Evolutionary conservation across 2,329 filamentous ascomycete species (phyloP), one percentile per base, ranked within the genome.

Genomic region (Aspergillus pseudoterreus): DNA sequence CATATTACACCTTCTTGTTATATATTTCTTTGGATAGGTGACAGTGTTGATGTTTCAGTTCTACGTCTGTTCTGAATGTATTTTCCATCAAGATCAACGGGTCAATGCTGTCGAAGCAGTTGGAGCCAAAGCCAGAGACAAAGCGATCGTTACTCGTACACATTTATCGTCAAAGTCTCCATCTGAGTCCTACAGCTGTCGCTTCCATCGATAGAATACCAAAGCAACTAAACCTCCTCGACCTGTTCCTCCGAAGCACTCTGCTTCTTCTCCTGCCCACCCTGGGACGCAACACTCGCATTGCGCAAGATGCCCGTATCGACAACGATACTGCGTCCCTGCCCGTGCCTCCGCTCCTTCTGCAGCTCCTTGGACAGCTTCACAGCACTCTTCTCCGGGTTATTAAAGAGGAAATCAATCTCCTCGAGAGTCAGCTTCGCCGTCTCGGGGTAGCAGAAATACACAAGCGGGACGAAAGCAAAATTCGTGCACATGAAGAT

Each of bases 381-480:
- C 17, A 42, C 39, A 6, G 39, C 15, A 22, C 39, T 42, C 39
- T 42, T 42, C 6, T 42, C 39, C 5, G n/a, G 17, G 19, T 44
- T 22, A 19, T 55, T 58, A 42, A 74, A 75, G 12, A 75, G 62
- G 56, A 69, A 68, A 52, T 76, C 74, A 22, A 75, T 70, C 46
- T 75, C 73, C 54, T 76, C 72, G 4, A 76, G 63, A 1, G 69
- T 70, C n/a, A 72, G 60, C 43, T 71, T 71, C 14, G 64, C 61
- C 0, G 73, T 75, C 49, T 75, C 74, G 4, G 71, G 72, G 43
- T 71, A 74, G 57, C 61, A 71, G 61, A 78, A 77, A 61, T 73
- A 79, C n/a, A 78, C 69, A 5, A 61, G 27, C 3, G 67, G 67
- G n/a, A 69, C 57, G 38, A 69, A 68, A 8, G 62, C 50, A 11